phyloP scores from a whole-genome alignment of 768 basidiomycete species.

The Pisolithus microcarpus region DNA sequence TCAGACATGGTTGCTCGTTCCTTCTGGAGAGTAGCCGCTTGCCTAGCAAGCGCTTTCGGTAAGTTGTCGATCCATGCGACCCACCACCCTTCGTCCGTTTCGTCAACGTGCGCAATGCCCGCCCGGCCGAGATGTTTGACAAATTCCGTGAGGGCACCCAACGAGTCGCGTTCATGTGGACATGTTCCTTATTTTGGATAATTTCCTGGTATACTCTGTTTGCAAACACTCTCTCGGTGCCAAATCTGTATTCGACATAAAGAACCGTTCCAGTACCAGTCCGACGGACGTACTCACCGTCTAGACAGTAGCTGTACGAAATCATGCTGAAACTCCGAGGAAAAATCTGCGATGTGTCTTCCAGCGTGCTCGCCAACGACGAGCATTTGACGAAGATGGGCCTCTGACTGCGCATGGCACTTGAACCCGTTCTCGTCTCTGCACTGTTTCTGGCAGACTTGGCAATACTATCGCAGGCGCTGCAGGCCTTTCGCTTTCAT shows the following conservation, averaged over 20 bases:
- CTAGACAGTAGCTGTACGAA: conserved; percentile 88
- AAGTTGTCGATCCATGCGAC: conserved; percentile 96
- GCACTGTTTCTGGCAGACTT: conserved; percentile 99
- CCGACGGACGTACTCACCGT: conserved; percentile 41
- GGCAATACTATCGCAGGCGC: conserved; percentile 95
- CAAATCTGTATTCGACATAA: conserved; percentile 46
- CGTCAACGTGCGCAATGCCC: conserved; percentile 88
- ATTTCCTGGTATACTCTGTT: conserved; percentile 98
- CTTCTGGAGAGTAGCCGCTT: conserved; percentile 89
- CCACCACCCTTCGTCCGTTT: conserved; percentile 98
- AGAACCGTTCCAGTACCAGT: not conserved
- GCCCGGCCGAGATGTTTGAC: conserved; percentile 79
- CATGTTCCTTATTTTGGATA: conserved; percentile 86
- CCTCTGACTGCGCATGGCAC: conserved; percentile 82
- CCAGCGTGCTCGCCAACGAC: conserved; percentile 94
- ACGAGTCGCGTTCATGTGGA: conserved; percentile 97
- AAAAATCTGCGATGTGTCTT: conserved; percentile 86
- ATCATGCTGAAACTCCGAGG: conserved; percentile 79
- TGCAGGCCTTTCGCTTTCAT: conserved; percentile 98
- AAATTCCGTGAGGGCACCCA: conserved; percentile 97
- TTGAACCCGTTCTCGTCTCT: conserved; percentile 99
- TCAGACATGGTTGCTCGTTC: conserved; percentile 88
- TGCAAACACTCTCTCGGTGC: conserved; percentile 89
- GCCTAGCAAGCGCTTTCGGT: conserved; percentile 85
- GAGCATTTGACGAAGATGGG: conserved; percentile 94